These are phyloP conservation scores for Ehretia macrophylla DNA, from an alignment of 257 asterid species.

Conservation along the genomic window DNA sequence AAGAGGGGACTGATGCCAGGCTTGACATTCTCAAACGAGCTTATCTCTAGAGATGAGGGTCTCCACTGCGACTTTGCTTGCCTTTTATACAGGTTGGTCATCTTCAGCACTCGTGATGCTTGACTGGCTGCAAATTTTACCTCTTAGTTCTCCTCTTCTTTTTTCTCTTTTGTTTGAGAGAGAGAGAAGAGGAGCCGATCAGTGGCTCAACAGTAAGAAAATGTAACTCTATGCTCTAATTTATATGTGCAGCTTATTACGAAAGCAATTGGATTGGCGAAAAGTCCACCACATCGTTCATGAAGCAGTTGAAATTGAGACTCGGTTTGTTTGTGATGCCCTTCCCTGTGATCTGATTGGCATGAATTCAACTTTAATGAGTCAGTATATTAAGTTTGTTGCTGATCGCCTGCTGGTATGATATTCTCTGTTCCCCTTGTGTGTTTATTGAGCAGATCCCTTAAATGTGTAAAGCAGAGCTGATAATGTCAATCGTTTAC, in stretches of 20 bases:
- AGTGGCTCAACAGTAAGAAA: no score
- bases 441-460: not conserved
- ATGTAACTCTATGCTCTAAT: not conserved
- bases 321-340: constrained; percentile 67
- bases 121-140: not conserved
- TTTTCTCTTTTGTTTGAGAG: not conserved
- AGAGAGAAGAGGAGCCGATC: not conserved
- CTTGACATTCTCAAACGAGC: constrained; percentile 79
- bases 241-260: constrained; percentile 40
- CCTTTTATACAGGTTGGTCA: constrained; percentile 55
- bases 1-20: constrained; percentile 86
- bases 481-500: not conserved
- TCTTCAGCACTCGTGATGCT: not conserved
- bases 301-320: constrained; percentile 86
- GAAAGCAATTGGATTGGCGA: constrained; percentile 44
- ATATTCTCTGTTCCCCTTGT: constrained; percentile 4
- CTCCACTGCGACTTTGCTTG: constrained; percentile 88
- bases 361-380: constrained; percentile 63
- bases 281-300: constrained; percentile 62
- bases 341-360: constrained; percentile 85
- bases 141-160: not conserved
- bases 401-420: constrained; percentile 72
- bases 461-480: no score
- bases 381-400: constrained; percentile 65
- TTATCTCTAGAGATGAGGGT: constrained; percentile 83